These are phyloP conservation scores for Hanseniaspora pseudoguilliermondii DNA, from an alignment of 805 yeast species.

Conservation along the genomic window DNA sequence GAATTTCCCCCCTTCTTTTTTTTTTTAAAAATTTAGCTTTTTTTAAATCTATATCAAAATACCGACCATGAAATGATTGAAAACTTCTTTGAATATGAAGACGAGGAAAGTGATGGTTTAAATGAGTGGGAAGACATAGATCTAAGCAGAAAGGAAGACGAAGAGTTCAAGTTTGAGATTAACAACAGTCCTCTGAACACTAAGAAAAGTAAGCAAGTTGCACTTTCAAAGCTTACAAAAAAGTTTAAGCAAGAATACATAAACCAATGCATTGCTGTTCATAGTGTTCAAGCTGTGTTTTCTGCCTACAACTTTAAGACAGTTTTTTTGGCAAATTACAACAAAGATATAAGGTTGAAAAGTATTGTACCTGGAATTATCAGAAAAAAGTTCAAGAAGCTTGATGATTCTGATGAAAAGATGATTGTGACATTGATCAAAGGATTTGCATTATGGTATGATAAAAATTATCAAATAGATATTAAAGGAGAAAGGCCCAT, in stretches of 20 bases:
- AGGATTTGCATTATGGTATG: slow-evolving; percentile 22
- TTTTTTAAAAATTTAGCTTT: too few relatives aligned
- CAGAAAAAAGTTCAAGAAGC: slow-evolving; percentile 17
- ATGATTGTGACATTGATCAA: slow-evolving; percentile 17
- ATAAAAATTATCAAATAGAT: slow-evolving; percentile 20
- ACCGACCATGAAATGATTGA: background rate
- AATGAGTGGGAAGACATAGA: slow-evolving; percentile 25
- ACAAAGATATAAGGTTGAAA: slow-evolving; percentile 14
- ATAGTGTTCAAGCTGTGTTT: slow-evolving; percentile 19
- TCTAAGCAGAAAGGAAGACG: slow-evolving; percentile 9
- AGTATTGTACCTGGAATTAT: slow-evolving; percentile 22
- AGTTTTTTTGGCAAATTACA: slow-evolving; percentile 17
- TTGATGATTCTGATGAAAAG: background rate
- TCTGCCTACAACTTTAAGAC: slow-evolving; percentile 14
- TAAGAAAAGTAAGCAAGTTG: background rate
- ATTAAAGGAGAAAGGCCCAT: slow-evolving; percentile 23
- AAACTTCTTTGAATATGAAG: background rate
- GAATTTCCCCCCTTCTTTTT: too few relatives aligned
- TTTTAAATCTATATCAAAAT: too few relatives aligned
- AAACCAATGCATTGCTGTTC: slow-evolving; percentile 17
- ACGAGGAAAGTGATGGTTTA: slow-evolving; percentile 1
- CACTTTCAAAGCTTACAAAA: slow-evolving; percentile 12
- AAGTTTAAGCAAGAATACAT: slow-evolving; percentile 9
- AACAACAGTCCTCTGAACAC: background rate
- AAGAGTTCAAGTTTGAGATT: background rate